phyloP scores from a whole-genome alignment of 1,284 basidiomycete genomes.

The Flammula alnicola region DNA sequence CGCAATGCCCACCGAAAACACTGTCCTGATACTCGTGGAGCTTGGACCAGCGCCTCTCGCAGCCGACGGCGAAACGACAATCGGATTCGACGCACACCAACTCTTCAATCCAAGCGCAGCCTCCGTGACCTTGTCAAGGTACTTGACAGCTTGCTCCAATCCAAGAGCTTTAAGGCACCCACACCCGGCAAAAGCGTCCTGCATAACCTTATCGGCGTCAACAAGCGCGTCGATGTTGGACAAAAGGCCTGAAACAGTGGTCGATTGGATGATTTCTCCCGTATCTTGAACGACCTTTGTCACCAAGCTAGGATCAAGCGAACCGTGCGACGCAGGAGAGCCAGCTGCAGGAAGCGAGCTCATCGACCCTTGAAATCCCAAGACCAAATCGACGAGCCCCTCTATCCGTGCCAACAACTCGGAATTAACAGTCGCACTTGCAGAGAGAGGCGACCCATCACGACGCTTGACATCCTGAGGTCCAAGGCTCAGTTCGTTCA shows the following conservation, averaged over 20 bases:
- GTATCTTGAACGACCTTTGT: conserved; percentile 3
- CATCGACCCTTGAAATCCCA: conserved; percentile 7
- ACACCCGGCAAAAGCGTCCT: conserved; percentile 5
- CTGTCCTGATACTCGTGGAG: too few relatives aligned
- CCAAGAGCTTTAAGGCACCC: not conserved
- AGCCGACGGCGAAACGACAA: too few relatives aligned
- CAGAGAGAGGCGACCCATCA: not conserved
- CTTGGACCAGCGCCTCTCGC: too few relatives aligned
- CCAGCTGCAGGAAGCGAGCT: conserved; percentile 1
- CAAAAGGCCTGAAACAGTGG: conserved; percentile 6
- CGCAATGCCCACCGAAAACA: not conserved
- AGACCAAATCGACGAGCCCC: conserved; percentile 15
- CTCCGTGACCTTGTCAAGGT: conserved; percentile 4
- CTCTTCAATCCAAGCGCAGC: conserved; percentile 16
- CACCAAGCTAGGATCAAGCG: not conserved
- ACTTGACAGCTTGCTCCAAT: not conserved
- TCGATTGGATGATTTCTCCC: conserved; percentile 5
- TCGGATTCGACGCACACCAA: conserved; percentile 9
- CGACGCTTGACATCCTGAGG: conserved; percentile 13
- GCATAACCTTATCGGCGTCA: conserved; percentile 1
- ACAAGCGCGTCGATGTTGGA: conserved; percentile 11
- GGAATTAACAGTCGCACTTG: not conserved
- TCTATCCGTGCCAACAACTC: conserved; percentile 8
- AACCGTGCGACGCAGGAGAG: not conserved
- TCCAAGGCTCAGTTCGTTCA: conserved; percentile 29